phyloP scores from a whole-genome alignment of 2,329 filamentous ascomycete genomes.

The Chrysosporium queenslandicum region DNA sequence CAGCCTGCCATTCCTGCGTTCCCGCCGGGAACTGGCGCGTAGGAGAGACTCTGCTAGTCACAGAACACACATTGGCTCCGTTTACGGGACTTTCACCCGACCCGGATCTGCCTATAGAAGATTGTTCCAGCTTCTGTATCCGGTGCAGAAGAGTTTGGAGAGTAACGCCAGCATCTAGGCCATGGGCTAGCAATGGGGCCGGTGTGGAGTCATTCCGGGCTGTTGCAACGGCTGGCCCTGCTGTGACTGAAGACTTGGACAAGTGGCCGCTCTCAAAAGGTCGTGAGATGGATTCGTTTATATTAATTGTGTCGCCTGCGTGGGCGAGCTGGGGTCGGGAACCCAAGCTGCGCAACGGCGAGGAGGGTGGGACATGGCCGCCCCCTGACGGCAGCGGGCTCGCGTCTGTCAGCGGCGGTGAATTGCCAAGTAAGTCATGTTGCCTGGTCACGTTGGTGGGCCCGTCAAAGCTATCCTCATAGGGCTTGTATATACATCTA shows the following conservation, averaged over 20 bases:
- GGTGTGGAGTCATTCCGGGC: not conserved
- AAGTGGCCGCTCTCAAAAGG: not conserved
- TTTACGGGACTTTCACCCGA: not conserved
- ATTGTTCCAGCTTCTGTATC: conserved; percentile 10
- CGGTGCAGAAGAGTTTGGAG: conserved; percentile 5
- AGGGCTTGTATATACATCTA: conserved; percentile 4
- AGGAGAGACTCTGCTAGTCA: not conserved
- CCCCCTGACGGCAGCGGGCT: too few species aligned
- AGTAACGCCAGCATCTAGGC: not conserved
- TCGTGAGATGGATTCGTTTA: not conserved
- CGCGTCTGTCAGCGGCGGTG: not conserved
- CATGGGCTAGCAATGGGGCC: not conserved
- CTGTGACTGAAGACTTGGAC: too few species aligned
- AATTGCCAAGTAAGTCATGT: not conserved
- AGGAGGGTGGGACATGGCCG: too few species aligned
- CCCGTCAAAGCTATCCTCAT: not conserved
- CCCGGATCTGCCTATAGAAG: not conserved
- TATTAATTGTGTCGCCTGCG: not conserved
- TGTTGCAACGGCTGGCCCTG: not conserved
- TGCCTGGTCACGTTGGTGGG: not conserved
- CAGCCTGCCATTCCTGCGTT: conserved; percentile 7
- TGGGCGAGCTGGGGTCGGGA: not conserved
- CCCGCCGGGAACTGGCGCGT: not conserved
- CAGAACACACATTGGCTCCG: not conserved
- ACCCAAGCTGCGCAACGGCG: too few species aligned